These are phyloP conservation scores for Salix caprea DNA, from an alignment of 345 rosid species.

Conservation along the genomic window DNA sequence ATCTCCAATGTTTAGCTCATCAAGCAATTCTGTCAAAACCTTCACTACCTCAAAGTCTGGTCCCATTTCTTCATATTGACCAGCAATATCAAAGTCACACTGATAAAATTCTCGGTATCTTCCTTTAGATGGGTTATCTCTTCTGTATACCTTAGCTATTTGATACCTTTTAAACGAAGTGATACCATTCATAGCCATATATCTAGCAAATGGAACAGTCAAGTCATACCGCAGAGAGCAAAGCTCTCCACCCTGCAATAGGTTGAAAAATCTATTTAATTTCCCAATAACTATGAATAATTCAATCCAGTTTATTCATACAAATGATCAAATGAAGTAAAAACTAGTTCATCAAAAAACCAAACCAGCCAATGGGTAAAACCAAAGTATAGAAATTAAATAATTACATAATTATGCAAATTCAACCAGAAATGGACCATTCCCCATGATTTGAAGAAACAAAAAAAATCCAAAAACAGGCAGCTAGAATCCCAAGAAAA, in stretches of 20 bases:
- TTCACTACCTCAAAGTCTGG: constrained; percentile 84
- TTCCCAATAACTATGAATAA: not conserved
- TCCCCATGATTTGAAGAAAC: too few relatives aligned
- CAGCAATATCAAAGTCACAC: constrained; percentile 95
- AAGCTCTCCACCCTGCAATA: constrained; percentile 85
- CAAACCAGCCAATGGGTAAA: not conserved
- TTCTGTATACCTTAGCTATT: constrained; percentile 83
- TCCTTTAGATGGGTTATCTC: constrained; percentile 95
- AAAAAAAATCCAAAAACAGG: too few relatives aligned
- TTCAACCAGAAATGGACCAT: too few relatives aligned
- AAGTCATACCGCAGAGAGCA: constrained; percentile 90
- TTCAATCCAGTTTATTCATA: not conserved
- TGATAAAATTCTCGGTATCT: constrained; percentile 96
- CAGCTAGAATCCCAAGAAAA: too few relatives aligned
- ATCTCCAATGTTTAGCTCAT: constrained; percentile 75
- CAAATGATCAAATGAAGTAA: not conserved
- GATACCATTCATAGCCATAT: constrained; percentile 85
- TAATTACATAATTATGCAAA: not conserved
- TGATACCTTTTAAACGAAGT: constrained; percentile 79
- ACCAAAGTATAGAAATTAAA: not conserved
- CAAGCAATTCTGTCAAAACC: constrained; percentile 74
- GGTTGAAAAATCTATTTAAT: not conserved
- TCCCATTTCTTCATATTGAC: constrained; percentile 79
- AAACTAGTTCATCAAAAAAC: not conserved
- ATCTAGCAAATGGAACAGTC: constrained; percentile 92